A percentile compares a stretch with the other conserved stretches of the same genome.
Evolutionary conservation across 192 early-diverging fungal species (phyloP).

Genomic region (Podochytrium sp.): DNA sequence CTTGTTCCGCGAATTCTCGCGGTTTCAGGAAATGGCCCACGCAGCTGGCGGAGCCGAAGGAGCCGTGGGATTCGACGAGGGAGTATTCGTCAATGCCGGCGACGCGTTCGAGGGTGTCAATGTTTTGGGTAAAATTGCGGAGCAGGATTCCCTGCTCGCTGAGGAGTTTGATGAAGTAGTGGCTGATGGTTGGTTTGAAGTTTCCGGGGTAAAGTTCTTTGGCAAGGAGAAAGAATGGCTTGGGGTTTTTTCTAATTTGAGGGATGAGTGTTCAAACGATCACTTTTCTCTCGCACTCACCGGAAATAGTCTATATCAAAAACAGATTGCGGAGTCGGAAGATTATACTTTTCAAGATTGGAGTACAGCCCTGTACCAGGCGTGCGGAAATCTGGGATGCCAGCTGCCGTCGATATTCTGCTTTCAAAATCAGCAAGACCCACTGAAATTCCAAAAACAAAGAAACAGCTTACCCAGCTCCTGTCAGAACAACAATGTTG

Average conservation of each 20-base stretch:
- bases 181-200: constrained; percentile 77
- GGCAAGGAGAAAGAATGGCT: constrained; percentile 87
- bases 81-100: constrained; percentile 71
- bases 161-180: constrained; percentile 86
- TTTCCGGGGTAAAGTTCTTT: constrained; percentile 85
- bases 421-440: too few relatives aligned
- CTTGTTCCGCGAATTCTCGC: not conserved
- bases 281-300: not conserved
- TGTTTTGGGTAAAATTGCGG: constrained; percentile 93
- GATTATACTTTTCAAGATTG: constrained; percentile 81
- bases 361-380: constrained; percentile 86
- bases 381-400: constrained; percentile 92
- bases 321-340: constrained; percentile 92
- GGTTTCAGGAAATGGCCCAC: constrained; percentile 49
- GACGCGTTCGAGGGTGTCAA: constrained; percentile 90
- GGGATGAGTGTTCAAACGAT: not conserved
- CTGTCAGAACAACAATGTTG: constrained; percentile 65
- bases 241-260: constrained; percentile 71
- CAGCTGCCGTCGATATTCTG: constrained; percentile 68
- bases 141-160: constrained; percentile 71
- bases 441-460: constrained; percentile 35
- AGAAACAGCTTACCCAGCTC: not conserved
- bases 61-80: constrained; percentile 94
- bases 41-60: constrained; percentile 82
- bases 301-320: constrained; percentile 90